These are phyloP conservation scores for Noccaea caerulescens DNA, from an alignment of 345 rosid genomes.

Conservation along the genomic window DNA sequence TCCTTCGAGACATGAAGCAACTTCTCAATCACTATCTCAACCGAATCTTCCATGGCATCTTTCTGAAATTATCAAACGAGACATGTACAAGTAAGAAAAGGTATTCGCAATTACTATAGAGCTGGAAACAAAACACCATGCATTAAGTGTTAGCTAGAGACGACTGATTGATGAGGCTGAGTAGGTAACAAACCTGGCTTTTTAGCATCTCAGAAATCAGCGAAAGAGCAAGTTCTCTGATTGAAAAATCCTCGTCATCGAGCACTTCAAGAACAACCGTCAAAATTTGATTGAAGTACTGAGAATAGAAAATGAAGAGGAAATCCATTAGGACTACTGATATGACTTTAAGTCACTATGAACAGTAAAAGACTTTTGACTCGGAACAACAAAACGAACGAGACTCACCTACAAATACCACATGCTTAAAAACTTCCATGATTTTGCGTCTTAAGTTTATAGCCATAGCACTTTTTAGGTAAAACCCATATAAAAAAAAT, in stretches of 20 bases:
- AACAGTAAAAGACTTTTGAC: not conserved
- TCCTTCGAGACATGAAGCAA: slow-evolving; percentile 87
- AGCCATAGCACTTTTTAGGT: not conserved
- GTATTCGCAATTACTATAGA: not conserved
- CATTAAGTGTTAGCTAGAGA: not conserved
- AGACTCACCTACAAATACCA: slow-evolving; percentile 21
- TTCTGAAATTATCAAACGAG: slow-evolving; percentile 57
- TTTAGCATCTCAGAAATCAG: slow-evolving; percentile 86
- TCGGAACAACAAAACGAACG: not conserved
- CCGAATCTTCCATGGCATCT: slow-evolving; percentile 84
- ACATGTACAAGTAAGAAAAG: slow-evolving; percentile 34
- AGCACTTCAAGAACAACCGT: slow-evolving; percentile 93
- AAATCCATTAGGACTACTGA: slow-evolving; percentile 27
- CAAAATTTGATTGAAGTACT: slow-evolving; percentile 98
- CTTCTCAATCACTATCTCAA: slow-evolving; percentile 91
- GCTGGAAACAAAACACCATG: slow-evolving; percentile 6
- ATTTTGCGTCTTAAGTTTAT: slow-evolving; percentile 20
- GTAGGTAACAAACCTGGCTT: slow-evolving; percentile 64
- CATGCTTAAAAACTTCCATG: not conserved
- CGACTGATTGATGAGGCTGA: slow-evolving; percentile 1
- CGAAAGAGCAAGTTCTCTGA: slow-evolving; percentile 76
- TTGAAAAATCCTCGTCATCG: slow-evolving; percentile 71
- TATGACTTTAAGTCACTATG: slow-evolving; percentile 27
- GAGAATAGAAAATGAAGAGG: slow-evolving; percentile 39
- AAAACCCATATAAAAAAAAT: slow-evolving; percentile 8